phyloP scores from a whole-genome alignment of 495 filamentous ascomycete genomes.

The Talaromyces ruber region DNA sequence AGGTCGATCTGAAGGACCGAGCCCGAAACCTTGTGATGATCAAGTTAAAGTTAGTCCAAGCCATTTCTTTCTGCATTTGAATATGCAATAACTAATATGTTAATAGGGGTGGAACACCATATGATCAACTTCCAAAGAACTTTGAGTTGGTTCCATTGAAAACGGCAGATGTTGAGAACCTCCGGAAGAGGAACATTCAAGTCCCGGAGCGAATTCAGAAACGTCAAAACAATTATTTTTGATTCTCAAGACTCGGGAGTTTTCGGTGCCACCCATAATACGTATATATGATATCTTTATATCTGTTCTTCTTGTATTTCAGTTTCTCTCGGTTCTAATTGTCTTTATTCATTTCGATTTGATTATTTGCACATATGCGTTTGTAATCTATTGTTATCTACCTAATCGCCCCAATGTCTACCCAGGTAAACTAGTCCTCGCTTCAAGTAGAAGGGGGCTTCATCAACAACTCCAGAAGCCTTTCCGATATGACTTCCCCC shows the following conservation, averaged over 20 bases:
- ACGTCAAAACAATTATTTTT: not conserved
- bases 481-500: constrained; percentile 19
- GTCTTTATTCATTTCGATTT: not conserved
- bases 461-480: constrained; percentile 1
- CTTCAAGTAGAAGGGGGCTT: not conserved
- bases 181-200: constrained; percentile 2
- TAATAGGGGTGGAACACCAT: not conserved
- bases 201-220: not conserved
- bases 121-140: constrained; percentile 1
- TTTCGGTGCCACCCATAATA: not conserved
- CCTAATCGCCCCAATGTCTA: not conserved
- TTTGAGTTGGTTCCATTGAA: constrained; percentile 6
- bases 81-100: not conserved
- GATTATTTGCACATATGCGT: not conserved
- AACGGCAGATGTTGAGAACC: constrained; percentile 5
- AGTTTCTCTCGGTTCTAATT: not conserved
- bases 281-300: not conserved
- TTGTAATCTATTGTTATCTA: not conserved
- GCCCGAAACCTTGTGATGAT: constrained; percentile 55
- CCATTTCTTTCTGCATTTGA: not conserved
- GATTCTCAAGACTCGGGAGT: not conserved
- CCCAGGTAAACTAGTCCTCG: not conserved
- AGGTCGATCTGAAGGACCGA: constrained; percentile 77
- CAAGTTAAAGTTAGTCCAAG: constrained; percentile 14
- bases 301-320: not conserved